Evolutionary conservation across 2,329 filamentous ascomycete species (phyloP), one percentile per base, ranked within the genome.

Genomic region (Exophiala spinifera): DNA sequence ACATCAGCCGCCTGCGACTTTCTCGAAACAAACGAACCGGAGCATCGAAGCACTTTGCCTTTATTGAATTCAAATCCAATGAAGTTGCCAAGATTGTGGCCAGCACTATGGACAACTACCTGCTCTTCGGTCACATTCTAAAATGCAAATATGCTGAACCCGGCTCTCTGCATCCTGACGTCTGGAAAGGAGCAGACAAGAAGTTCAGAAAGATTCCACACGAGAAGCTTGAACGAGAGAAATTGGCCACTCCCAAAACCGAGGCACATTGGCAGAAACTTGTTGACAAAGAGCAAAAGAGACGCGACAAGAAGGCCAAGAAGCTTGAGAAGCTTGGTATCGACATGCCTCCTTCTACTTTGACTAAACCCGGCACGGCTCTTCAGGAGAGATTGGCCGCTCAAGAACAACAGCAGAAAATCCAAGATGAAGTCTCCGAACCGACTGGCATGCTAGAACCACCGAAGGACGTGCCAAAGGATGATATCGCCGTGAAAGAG

Each of bases 91-190:
- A 89, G 65, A 91, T 97, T 64, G 92, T 95, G 25, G 87, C 89
- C 46, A 89, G 91, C 75, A 96, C 94, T 19, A 99, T 99, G 94
- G 84, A 96, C 78, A 95, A 91, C 74, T 99, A 99, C 73, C 83
- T 97, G 36, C 81, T 99, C 67, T 97, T 96, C 70, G 89, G 90
- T 4, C 92, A 96, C 70, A 88, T 97, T 59, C 79, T 99, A 64
- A 92, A 95, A 73, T 92, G 91, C 73, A 88, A 89, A 69, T 76
- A 85, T 20, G 81, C 96, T 3, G 83, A 89, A 3, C 76, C 83
- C 53, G 89, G 88, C 57, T 85, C 91, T 67, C 77, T 96, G 40
- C 89, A 95, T 69, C 80, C 85, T 20, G 80, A 89, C 58, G 76
- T 96, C 49, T 97, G 91, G 83, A 91, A 94, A 75, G 91, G 91